phyloP scores from a whole-genome alignment of 148 eudicot genomes.

The Polygonum aviculare region DNA sequence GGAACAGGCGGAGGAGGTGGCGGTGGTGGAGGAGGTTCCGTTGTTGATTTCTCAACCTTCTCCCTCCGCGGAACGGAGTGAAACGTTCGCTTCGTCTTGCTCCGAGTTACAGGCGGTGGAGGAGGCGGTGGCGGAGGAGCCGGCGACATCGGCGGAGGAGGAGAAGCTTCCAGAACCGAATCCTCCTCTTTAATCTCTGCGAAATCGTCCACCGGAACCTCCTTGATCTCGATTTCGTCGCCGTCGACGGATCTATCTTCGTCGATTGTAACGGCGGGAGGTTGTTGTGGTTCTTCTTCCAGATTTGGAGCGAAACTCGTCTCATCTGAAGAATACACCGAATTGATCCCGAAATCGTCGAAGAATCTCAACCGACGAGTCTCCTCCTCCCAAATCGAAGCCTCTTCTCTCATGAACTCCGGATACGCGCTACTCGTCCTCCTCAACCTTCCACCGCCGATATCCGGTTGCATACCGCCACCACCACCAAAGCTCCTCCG shows the following conservation, averaged over 20 bases:
- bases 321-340: conserved; percentile 23
- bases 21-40: not conserved
- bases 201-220: conserved; percentile 46
- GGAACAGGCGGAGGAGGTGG: conserved; percentile 31
- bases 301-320: not conserved
- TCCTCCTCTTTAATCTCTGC: conserved; percentile 13
- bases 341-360: conserved; percentile 52
- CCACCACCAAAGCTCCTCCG: not conserved
- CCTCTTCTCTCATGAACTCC: conserved; percentile 28
- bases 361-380: conserved; percentile 27
- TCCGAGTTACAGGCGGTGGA: conserved; percentile 22
- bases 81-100: conserved; percentile 20
- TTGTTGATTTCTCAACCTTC: conserved; percentile 20
- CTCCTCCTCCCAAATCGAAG: conserved; percentile 25
- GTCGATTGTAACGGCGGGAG: not conserved
- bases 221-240: conserved; percentile 25
- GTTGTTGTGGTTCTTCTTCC: not conserved
- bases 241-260: conserved; percentile 17
- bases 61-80: conserved; percentile 18
- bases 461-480: not conserved
- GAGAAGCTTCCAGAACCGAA: conserved; percentile 5
- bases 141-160: conserved; percentile 31
- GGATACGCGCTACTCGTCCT: conserved; percentile 58
- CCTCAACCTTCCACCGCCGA: conserved; percentile 30
- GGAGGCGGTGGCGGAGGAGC: conserved; percentile 39